Percentiles rank a stretch among this genome's conserved stretches.
Evolutionary conservation across 1,284 basidiomycete genomes (phyloP).

Genomic region (Apiotrichum laibachii): DNA sequence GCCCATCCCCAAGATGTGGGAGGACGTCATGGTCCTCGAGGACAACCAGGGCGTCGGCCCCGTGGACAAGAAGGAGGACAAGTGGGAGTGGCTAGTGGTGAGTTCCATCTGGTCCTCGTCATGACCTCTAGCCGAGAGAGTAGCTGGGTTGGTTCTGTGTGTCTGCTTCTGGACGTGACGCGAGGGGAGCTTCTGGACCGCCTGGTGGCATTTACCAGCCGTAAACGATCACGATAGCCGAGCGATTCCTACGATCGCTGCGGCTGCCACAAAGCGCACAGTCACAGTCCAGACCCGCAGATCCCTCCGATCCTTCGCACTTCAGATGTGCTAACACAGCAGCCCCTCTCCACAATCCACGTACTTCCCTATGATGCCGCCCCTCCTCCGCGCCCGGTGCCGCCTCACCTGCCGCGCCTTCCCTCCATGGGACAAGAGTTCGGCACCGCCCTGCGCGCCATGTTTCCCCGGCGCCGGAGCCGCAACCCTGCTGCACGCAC

Average conservation of each 20-base stretch:
- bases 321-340: conserved; percentile 4
- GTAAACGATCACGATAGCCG: no score
- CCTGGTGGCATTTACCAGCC: no score
- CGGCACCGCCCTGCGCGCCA: conserved; percentile 5
- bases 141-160: no score
- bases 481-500: not conserved
- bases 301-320: no score
- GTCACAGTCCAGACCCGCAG: no score
- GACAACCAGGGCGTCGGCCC: conserved; percentile 11
- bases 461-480: conserved; percentile 8
- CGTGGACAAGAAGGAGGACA: not conserved
- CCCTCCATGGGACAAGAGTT: conserved; percentile 7
- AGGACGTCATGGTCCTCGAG: conserved; percentile 34
- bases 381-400: not conserved
- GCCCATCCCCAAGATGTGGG: conserved; percentile 43
- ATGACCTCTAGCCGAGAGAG: not conserved
- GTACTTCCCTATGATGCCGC: conserved; percentile 3
- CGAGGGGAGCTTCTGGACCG: no score
- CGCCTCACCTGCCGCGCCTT: not conserved
- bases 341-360: conserved; percentile 30
- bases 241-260: no score
- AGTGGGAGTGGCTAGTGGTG: not conserved
- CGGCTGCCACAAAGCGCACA: not conserved
- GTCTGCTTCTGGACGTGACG: no score
- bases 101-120: not conserved